Conservation (phyloP, 306 rosid genomes). For the Inga laurina region DNA sequence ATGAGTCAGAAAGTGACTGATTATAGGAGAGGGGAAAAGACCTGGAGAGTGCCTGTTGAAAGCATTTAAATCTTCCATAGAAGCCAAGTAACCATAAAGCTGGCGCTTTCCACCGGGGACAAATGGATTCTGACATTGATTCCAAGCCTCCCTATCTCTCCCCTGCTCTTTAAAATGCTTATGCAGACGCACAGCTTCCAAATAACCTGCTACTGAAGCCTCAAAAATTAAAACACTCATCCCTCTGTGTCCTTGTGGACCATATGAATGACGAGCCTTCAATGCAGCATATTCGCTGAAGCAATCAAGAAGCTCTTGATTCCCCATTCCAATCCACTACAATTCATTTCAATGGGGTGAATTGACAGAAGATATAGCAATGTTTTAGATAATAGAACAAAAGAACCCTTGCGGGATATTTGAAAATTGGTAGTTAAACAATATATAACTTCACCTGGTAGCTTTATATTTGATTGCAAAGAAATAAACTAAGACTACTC, state of each 20-base stretch:
- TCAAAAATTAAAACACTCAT: slow-evolving; percentile 49
- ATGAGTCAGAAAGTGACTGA: not conserved
- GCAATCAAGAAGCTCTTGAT: slow-evolving; percentile 52
- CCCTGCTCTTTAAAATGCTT: slow-evolving; percentile 53
- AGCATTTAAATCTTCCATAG: slow-evolving; percentile 40
- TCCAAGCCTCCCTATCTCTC: slow-evolving; percentile 49
- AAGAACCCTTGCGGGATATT: not conserved
- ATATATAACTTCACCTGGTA: not conserved
- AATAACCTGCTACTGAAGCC: slow-evolving; percentile 41
- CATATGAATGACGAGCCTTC: slow-evolving; percentile 56
- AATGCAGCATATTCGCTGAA: slow-evolving; percentile 42
- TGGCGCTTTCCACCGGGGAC: slow-evolving; percentile 47
- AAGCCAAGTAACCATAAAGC: slow-evolving; percentile 54
- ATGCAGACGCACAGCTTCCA: slow-evolving; percentile 47
- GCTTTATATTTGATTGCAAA: not conserved
- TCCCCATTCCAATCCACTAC: slow-evolving; percentile 62
- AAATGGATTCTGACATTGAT: slow-evolving; percentile 33
- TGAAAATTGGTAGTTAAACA: not conserved
- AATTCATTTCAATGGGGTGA: slow-evolving; percentile 31
- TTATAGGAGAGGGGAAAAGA: not conserved
- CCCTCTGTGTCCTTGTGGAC: slow-evolving; percentile 57
- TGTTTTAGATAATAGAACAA: not conserved
- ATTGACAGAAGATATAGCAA: not conserved
- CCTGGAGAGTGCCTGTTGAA: slow-evolving; percentile 45
- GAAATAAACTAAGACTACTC: not conserved